These are phyloP conservation scores for Narthecium ossifragum DNA, from an alignment of 106 monocot species.

Conservation along the genomic window DNA sequence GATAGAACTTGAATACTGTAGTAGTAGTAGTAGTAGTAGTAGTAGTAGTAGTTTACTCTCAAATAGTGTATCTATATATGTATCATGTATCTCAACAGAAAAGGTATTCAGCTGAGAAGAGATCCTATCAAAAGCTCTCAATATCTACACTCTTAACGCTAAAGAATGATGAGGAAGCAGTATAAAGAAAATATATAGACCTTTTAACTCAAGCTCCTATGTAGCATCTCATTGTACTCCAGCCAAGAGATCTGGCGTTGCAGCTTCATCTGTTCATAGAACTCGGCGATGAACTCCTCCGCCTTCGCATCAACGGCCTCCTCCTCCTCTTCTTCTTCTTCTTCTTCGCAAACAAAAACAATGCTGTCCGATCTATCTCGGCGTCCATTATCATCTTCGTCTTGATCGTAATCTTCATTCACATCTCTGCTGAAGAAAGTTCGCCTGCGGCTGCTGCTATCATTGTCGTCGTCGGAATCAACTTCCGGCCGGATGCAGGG, in stretches of 20 bases:
- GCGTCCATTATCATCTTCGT: neutral
- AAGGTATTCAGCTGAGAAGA: too few relatives aligned
- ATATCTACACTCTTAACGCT: too few relatives aligned
- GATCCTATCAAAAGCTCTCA: too few relatives aligned
- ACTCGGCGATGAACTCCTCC: conserved; percentile 36
- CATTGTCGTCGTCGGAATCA: conserved; percentile 15
- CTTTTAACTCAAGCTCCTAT: conserved; percentile 11
- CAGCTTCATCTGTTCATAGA: conserved; percentile 46
- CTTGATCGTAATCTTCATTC: neutral
- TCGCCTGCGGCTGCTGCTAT: too few relatives aligned
- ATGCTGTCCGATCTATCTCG: neutral
- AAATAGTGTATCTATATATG: too few relatives aligned
- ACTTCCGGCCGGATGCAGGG: conserved; percentile 36
- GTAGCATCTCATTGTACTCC: conserved; percentile 32
- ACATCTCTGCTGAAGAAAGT: too few relatives aligned
- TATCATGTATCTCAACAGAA: too few relatives aligned
- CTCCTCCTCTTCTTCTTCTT: conserved; percentile 5
- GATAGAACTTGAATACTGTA: too few relatives aligned
- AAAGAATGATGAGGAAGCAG: too few relatives aligned
- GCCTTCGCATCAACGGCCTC: conserved; percentile 42
- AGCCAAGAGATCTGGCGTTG: conserved; percentile 27
- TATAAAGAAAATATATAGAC: too few relatives aligned
- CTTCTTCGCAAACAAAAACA: neutral
- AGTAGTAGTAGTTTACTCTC: too few relatives aligned
- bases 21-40: too few relatives aligned